Base-by-base conservation (phyloP, 345 rosid genomes). In the Anastatica hierochuntica region DNA sequence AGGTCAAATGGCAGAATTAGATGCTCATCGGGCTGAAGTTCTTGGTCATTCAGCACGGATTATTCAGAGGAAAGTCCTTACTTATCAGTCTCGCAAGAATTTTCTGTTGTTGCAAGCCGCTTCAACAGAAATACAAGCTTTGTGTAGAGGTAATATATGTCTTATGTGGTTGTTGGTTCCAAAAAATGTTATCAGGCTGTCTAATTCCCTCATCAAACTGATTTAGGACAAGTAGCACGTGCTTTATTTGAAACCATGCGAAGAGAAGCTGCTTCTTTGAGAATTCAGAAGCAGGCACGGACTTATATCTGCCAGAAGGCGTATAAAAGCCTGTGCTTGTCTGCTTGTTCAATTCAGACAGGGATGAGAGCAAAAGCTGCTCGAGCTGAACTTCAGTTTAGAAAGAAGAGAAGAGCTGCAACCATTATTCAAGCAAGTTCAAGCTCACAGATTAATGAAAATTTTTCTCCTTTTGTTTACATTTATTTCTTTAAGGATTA, bases 1-100 rank as follows among this genome's bases (percentile, higher is more conserved):
- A 50, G 98, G 96, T 68, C 98, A 92, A 72, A 92, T 92, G 98
- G 96, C 98, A 63, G 98, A 92, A 65, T 50, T 88, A 41, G 98
- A 88, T 83, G 74, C 76, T 69, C 78, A 72, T 43, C 77, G 96
- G 67, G 78, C 52, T 64, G 84, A 83, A 69, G 85, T 85, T 31
- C 73, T 92, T 58, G 95, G 95, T 63, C 80, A 61, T 70, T 83
- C 96, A 17, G 96, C 98, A 26, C 77, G 70, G 63, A 69, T 81
- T 37, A 81, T 92, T 41, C 98, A 88, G 77, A 81, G 90, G 45
- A 92, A 81, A 71, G 75, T 76, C 23, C 86, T 80, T 14, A 59
- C 88, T 29, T 76, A 85, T 75, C 75, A 71, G 23, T 53, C 69
- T 39, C 86, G 74, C 43, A 79, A 76, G 65, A 72, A 46, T 40